Base-by-base conservation (phyloP, 2,329 filamentous ascomycete genomes). In the Trichoderma atroviride region DNA sequence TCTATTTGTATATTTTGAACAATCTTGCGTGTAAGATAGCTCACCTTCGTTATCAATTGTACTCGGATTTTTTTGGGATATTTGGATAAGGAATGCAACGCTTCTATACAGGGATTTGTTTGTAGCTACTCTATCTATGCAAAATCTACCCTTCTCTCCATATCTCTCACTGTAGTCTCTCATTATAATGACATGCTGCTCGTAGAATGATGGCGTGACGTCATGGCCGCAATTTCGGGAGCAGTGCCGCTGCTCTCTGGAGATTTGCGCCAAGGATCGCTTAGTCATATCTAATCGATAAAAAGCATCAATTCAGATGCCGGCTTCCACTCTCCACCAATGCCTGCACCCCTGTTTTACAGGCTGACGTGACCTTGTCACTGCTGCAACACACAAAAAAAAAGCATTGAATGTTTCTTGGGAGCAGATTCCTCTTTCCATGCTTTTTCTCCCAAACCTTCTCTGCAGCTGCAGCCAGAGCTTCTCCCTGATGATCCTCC, bases 21-120 rank as follows among this genome's bases (percentile, higher is more conserved):
- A 60, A 33, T 52, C 29, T 70, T 57, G 35, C 56, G 52, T 64
- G 63, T 61, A 70, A 31, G 27, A 70, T 70, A 68, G 40, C 43
- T 47, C 57, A 62, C 61, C 24, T 58, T 68, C 63, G 62, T 58
- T 67, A 59, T 47, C 27, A 57, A 43, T 19, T 43, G 22, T 35
- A 22, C 10, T 52, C 50, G 10, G 33, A 37, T 19, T 19, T 14
- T 66, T 11, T 50, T 50, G 4, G 60, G 50, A 47, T 52, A 11
- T 55, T 24, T 69, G 68, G 37, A 24, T 19, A 50, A 27, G 61
- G 61, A 57, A 66, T 66, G 53, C 19, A 59, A 59, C 40, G 62
- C 43, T 40, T 43, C 16, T 33, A 33, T 53, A 14, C 37, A 37
- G 43, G 40, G 27, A 35, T 27, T 14, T 33, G 4, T 50, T 57